phyloP scores from a whole-genome alignment of 768 basidiomycete genomes.

The Pulveroboletus sp. region DNA sequence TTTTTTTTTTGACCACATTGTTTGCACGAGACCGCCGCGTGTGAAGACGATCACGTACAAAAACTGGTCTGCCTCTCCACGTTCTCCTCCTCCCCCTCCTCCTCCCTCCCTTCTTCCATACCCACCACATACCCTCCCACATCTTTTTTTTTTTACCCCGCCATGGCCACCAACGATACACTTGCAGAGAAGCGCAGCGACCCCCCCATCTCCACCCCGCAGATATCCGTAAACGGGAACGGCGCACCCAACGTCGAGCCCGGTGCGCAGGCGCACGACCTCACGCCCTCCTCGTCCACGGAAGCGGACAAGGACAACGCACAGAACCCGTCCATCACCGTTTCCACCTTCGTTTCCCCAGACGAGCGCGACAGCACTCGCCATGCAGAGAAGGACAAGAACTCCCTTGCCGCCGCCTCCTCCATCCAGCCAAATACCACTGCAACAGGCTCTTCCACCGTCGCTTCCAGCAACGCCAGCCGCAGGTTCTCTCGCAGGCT shows the following conservation, averaged over 20 bases:
- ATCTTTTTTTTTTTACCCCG: background rate
- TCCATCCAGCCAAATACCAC: slow-evolving; percentile 40
- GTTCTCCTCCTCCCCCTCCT: slow-evolving; percentile 18
- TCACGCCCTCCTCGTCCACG: slow-evolving; percentile 29
- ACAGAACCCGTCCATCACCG: slow-evolving; percentile 33
- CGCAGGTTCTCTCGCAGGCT: slow-evolving; percentile 32
- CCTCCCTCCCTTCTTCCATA: slow-evolving; percentile 20
- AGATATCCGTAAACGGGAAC: slow-evolving; percentile 26
- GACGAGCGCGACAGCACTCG: slow-evolving; percentile 33
- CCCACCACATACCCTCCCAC: slow-evolving; percentile 25
- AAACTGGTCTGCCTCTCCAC: slow-evolving; percentile 20
- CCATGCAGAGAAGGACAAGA: slow-evolving; percentile 41
- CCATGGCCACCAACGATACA: slow-evolving; percentile 26
- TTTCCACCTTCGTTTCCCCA: slow-evolving; percentile 32
- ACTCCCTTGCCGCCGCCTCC: slow-evolving; percentile 43
- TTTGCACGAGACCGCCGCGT: slow-evolving; percentile 26
- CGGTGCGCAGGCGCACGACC: slow-evolving; percentile 28
- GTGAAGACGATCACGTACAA: slow-evolving; percentile 33
- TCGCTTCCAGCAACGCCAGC: slow-evolving; percentile 15
- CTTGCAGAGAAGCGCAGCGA: slow-evolving; percentile 22
- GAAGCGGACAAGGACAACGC: slow-evolving; percentile 37
- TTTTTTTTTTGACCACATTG: slow-evolving; percentile 15
- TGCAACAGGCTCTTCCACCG: slow-evolving; percentile 21
- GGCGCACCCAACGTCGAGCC: slow-evolving; percentile 19
- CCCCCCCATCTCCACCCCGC: slow-evolving; percentile 11